Evolutionary conservation across 2,329 filamentous ascomycete genomes (phyloP), one percentile per base, ranked within the genome.

Genomic region (Cryphonectria naterciae): DNA sequence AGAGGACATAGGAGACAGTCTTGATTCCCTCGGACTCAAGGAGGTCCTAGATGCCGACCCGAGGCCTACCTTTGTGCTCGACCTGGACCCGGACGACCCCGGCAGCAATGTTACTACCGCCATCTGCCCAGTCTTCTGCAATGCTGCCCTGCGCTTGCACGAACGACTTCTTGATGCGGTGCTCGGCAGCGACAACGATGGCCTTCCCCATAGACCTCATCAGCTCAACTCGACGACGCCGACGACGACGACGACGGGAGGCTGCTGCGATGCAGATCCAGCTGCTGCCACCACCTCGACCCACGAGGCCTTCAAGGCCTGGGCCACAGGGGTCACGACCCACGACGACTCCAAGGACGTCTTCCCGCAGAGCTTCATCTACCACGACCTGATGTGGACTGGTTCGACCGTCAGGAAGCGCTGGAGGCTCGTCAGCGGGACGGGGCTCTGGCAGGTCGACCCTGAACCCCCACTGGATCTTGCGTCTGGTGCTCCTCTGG

Each of bases 281-380:
- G 22, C 41, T 52, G 22, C 41, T 52, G 2, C 69, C 10, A 43
- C 62, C 49, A n/a, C 15, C 15, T 62, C 65, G 10, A 73, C 75
- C 28, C 82, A 83, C 68, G 69, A 76, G 0, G 78, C 80, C 0
- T 85, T 85, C 73, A 79, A 75, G 64, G 73, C 67, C 1, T 85
- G 83, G 83, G 80, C 80, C 0, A 82, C 81, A 0, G 78, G 81
- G 0, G 77, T 81, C 22, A 85, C 81, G 5, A 78, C 77, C 6
- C 82, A 83, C 69, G 82, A 84, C 63, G 81, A 83, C 67, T 83
- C 82, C 2, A 79, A 79, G 71, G 83, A 85, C 68, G 78, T 85
- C 4, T 84, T 82, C 58, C 83, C 83, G 0, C 77, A 83, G 0
- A 82, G 81, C 10, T 80, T 83, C 61, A 65, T 82, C 5, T 81